A percentile compares a stretch with the other conserved stretches of the same genome.
phyloP scores from a whole-genome alignment of 805 yeast genomes.

The Ogataea glucozyma region DNA sequence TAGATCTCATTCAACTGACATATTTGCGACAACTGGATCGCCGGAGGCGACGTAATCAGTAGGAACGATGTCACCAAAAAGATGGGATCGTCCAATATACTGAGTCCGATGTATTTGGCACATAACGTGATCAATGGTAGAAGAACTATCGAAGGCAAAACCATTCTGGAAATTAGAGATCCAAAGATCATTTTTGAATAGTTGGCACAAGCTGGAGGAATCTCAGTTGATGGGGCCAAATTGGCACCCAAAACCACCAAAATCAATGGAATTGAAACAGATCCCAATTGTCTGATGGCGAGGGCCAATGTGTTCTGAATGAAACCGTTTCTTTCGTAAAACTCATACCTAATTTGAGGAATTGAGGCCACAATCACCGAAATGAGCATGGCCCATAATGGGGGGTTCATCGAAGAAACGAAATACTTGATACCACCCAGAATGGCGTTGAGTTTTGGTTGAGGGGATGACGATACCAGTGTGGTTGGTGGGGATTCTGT shows the following conservation, averaged over 20 bases:
- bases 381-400: conserved; percentile 72
- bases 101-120: conserved; percentile 63
- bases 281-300: conserved; percentile 65
- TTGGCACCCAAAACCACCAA: conserved; percentile 79
- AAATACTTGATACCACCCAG: conserved; percentile 16
- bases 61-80: conserved; percentile 75
- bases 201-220: conserved; percentile 64
- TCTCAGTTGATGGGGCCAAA: conserved; percentile 64
- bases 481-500: too few relatives aligned
- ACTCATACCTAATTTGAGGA: conserved; percentile 54
- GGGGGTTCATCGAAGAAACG: conserved; percentile 65
- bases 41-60: conserved; percentile 79
- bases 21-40: conserved; percentile 79
- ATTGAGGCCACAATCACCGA: conserved; percentile 70
- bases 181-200: conserved; percentile 66
- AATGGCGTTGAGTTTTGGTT: too few relatives aligned
- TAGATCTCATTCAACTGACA: conserved; percentile 74
- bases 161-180: conserved; percentile 75
- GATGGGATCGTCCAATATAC: conserved; percentile 79
- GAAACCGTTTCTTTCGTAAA: conserved; percentile 62
- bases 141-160: conserved; percentile 66
- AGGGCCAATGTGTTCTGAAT: conserved; percentile 63
- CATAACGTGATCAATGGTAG: conserved; percentile 65
- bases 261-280: conserved; percentile 76
- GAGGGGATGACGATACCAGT: too few relatives aligned